Base-by-base conservation (phyloP, 345 rosid species). In the Syzygium jambos region DNA sequence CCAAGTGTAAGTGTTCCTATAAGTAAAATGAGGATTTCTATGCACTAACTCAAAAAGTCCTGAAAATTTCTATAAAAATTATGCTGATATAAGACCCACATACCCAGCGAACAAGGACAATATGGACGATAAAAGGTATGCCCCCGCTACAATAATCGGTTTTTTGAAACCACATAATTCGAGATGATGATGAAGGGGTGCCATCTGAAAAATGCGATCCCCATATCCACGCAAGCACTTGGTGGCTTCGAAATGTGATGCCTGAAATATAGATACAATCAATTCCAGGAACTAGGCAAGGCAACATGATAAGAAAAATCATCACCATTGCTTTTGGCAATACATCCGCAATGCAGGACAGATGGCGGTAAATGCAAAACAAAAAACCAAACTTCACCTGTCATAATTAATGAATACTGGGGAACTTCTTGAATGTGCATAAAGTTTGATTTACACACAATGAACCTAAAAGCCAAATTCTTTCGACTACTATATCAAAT, bases 91-190 rank as follows among this genome's bases (percentile, higher is more conserved):
- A 30, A 95, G 93, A 87, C 95, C 97, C 34, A 93, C 88, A 43
- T 92, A 95, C 85, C 93, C 95, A 7, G 95, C 97, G 55, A 90
- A 46, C 85, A 95, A 82, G 51, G 96, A 93, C 89, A 94, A 85
- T 43, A 91, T 38, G 55, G 87, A 88, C 1, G 95, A 91, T 54
- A 93, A 86, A 77, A 87, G 90, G 90, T 94, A 95, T 23, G 94
- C 95, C 27, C 87, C 89, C 1, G 93, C 92, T 51, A 95, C 95
- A 49, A 95, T 93, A n/a, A 87, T 51, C 1, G 95, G 95, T 89
- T 95, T 95, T 86, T 88, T 91, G 78, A 92, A 34, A 65, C 97
- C 96, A 17, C 91, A 89, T 83, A 91, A 77, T 82, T 92, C 91
- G 11, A 94, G 91, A 78, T 92, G 93, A 63, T 86, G 94, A 87